Percentiles rank a stretch among this genome's conserved stretches.
phyloP scores from a whole-genome alignment of 352 stramenopile species.

The Elongisporangium anandrum region DNA sequence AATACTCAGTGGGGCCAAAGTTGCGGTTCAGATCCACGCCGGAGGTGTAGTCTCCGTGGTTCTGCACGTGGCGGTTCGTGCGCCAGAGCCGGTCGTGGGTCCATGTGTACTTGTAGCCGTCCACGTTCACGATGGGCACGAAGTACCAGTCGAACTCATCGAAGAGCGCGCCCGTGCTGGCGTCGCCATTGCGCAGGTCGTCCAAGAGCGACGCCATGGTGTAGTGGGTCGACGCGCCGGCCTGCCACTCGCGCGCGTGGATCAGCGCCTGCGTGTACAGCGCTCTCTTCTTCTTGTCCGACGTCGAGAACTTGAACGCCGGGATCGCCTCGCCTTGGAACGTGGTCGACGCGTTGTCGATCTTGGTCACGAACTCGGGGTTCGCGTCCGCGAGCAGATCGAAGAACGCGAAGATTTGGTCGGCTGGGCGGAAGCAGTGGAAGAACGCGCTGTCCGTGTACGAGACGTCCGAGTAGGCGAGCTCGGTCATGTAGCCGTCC shows the following conservation, averaged over 20 bases:
- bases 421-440: conserved; percentile 59
- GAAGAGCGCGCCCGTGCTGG: conserved; percentile 16
- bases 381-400: conserved; percentile 41
- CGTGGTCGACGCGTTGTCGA: conserved; percentile 41
- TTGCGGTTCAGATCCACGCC: conserved; percentile 79
- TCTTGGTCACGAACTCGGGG: conserved; percentile 43
- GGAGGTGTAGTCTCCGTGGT: conserved; percentile 23
- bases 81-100: conserved; percentile 60
- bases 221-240: conserved; percentile 39
- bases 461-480: conserved; percentile 9
- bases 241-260: conserved; percentile 56
- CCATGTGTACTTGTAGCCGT: conserved; percentile 77
- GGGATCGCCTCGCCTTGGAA: conserved; percentile 50
- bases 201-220: conserved; percentile 37
- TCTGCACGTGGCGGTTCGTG: conserved; percentile 38
- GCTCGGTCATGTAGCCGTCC: conserved; percentile 34
- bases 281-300: conserved; percentile 21
- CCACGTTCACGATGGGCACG: conserved; percentile 73
- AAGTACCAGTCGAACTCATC: conserved; percentile 73
- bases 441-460: conserved; percentile 62
- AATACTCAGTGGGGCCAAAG: conserved; percentile 54
- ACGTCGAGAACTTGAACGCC: conserved; percentile 58
- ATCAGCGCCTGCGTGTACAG: conserved; percentile 67
- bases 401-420: conserved; percentile 64
- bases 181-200: conserved; percentile 21